Conservation (phyloP, 1,284 basidiomycete species). For the Mycena citricolor region DNA sequence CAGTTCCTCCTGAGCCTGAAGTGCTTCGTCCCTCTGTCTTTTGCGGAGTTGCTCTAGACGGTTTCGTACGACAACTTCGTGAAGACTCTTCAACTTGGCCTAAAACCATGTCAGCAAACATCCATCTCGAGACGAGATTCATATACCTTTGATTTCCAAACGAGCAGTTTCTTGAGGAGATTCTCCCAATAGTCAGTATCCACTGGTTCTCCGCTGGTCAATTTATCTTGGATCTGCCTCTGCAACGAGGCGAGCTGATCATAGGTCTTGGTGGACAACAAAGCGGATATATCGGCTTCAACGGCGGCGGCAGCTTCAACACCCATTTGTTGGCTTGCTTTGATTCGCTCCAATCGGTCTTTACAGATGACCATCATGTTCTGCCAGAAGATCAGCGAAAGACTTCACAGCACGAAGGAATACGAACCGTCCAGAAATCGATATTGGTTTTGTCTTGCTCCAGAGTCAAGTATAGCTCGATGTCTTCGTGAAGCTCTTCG, state of each 20-base stretch:
- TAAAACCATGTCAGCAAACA: constrained; percentile 32
- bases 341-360: constrained; percentile 83
- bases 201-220: constrained; percentile 89
- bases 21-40: constrained; percentile 91
- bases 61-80: constrained; percentile 95
- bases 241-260: constrained; percentile 85
- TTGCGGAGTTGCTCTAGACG: constrained; percentile 94
- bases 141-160: constrained; percentile 93
- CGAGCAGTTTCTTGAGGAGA: constrained; percentile 87
- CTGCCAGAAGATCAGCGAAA: constrained; percentile 37
- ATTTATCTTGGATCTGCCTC: constrained; percentile 83
- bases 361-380: constrained; percentile 98
- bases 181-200: constrained; percentile 99
- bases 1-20: constrained; percentile 89
- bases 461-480: constrained; percentile 86
- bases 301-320: constrained; percentile 73
- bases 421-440: constrained; percentile 93
- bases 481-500: constrained; percentile 92
- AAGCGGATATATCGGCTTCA: constrained; percentile 72
- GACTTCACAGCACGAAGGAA: neutral
- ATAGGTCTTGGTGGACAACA: constrained; percentile 79
- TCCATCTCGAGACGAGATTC: neutral
- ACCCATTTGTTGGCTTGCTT: constrained; percentile 57
- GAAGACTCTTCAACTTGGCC: constrained; percentile 89
- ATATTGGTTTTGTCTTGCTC: constrained; percentile 86